Evolutionary conservation across 495 filamentous ascomycete genomes (phyloP).

Genomic region (Xylaria flabelliformis): DNA sequence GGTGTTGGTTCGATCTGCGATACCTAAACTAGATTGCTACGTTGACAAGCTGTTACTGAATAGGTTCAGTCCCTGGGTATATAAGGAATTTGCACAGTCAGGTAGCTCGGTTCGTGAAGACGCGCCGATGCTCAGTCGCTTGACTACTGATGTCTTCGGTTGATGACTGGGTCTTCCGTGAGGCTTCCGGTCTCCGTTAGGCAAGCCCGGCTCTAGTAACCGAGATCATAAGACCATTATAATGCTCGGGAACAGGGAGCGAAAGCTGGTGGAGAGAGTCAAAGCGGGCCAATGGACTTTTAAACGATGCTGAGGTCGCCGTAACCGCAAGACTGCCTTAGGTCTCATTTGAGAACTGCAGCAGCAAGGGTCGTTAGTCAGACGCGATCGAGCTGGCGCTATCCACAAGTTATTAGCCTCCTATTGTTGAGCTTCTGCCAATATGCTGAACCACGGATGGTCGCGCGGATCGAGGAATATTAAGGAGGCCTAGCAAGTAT

Average conservation of each 20-base stretch:
- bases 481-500: conserved; percentile 26
- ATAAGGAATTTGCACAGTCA: conserved; percentile 13
- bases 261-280: conserved; percentile 37
- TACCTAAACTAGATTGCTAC: conserved; percentile 2
- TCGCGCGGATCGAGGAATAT: conserved; percentile 24
- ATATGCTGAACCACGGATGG: conserved; percentile 30
- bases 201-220: background rate
- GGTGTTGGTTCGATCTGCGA: conserved; percentile 16
- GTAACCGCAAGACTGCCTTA: conserved; percentile 34
- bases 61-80: background rate
- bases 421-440: conserved; percentile 26
- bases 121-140: conserved; percentile 11
- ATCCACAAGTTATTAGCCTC: conserved; percentile 31
- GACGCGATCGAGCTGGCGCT: background rate
- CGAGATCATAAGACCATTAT: conserved; percentile 33
- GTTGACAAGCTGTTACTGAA: conserved; percentile 2
- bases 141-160: conserved; percentile 6
- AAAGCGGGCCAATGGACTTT: conserved; percentile 38
- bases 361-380: conserved; percentile 28
- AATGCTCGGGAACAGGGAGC: conserved; percentile 30
- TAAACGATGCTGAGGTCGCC: conserved; percentile 28
- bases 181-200: conserved; percentile 15
- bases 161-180: conserved; percentile 35
- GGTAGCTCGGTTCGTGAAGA: background rate
- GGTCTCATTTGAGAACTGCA: conserved; percentile 31